phyloP scores from a whole-genome alignment of 495 filamentous ascomycete species.

The Xylaria palmicola region DNA sequence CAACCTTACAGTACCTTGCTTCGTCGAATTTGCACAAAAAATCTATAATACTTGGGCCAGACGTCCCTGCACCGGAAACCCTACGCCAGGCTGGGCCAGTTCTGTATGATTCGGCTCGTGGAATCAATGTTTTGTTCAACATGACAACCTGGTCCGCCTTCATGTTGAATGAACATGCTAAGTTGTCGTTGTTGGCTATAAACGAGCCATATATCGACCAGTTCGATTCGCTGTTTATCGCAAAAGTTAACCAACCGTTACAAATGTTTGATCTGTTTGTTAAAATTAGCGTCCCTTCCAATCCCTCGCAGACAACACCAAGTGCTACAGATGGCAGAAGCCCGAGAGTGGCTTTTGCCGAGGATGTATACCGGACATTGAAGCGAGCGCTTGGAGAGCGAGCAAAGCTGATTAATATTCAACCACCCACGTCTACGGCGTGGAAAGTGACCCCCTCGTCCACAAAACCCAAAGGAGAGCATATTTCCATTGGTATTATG shows the following conservation, averaged over 20 bases:
- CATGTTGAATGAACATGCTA: conserved; percentile 68
- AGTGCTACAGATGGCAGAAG: conserved; percentile 27
- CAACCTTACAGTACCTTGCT: conserved; percentile 78
- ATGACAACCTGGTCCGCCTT: conserved; percentile 85
- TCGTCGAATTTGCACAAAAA: conserved; percentile 63
- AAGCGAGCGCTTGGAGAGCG: conserved; percentile 71
- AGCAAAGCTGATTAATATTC: conserved; percentile 62
- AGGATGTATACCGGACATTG: conserved; percentile 61
- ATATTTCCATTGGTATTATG: conserved; percentile 63
- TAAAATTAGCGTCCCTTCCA: conserved; percentile 28
- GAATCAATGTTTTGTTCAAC: conserved; percentile 84
- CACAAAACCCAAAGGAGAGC: conserved; percentile 20
- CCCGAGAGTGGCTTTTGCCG: conserved; percentile 34
- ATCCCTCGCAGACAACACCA: not conserved
- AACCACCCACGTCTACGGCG: conserved; percentile 32
- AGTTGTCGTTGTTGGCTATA: conserved; percentile 65
- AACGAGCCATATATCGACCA: conserved; percentile 72
- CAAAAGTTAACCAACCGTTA: conserved; percentile 63
- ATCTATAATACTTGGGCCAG: conserved; percentile 56
- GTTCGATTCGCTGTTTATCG: conserved; percentile 80
- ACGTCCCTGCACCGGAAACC: conserved; percentile 29
- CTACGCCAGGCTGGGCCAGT: conserved; percentile 39
- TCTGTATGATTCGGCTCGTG: conserved; percentile 67
- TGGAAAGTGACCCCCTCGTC: conserved; percentile 44
- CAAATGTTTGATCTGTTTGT: conserved; percentile 69